phyloP scores from a whole-genome alignment of 2,329 filamentous ascomycete species.

The Colletotrichum viniferum region DNA sequence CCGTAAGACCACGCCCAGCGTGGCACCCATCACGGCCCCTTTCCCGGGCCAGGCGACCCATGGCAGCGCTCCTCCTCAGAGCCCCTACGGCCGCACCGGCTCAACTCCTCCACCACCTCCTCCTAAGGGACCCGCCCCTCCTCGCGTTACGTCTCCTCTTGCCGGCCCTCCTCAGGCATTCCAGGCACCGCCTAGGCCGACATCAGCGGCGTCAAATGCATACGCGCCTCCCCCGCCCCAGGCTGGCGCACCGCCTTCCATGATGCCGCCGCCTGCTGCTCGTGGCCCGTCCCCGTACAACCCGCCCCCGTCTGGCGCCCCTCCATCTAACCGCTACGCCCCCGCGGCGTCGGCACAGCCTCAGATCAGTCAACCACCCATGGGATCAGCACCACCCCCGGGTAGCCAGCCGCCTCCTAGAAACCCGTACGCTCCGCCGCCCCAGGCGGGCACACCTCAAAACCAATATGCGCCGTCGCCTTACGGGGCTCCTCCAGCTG shows the following conservation, averaged over 20 bases:
- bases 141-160: constrained; percentile 75
- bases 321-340: constrained; percentile 78
- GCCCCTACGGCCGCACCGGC: constrained; percentile 64
- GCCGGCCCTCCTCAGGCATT: constrained; percentile 57
- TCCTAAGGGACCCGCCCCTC: constrained; percentile 76
- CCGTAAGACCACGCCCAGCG: constrained; percentile 75
- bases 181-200: constrained; percentile 50
- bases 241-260: constrained; percentile 31
- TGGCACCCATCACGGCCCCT: constrained; percentile 73
- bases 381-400: constrained; percentile 41
- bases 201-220: constrained; percentile 63
- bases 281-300: constrained; percentile 88
- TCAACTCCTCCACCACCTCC: constrained; percentile 80
- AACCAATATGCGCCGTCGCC: constrained; percentile 67
- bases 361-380: constrained; percentile 48
- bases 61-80: constrained; percentile 60
- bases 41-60: constrained; percentile 70
- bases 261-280: constrained; percentile 59
- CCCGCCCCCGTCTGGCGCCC: constrained; percentile 71
- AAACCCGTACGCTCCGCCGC: constrained; percentile 48
- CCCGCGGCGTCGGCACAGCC: constrained; percentile 66
- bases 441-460: constrained; percentile 49
- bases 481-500: constrained; percentile 45
- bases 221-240: constrained; percentile 66
- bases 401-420: constrained; percentile 47